Conservation (phyloP, 495 filamentous ascomycete genomes). For the Penicillium canariense region DNA sequence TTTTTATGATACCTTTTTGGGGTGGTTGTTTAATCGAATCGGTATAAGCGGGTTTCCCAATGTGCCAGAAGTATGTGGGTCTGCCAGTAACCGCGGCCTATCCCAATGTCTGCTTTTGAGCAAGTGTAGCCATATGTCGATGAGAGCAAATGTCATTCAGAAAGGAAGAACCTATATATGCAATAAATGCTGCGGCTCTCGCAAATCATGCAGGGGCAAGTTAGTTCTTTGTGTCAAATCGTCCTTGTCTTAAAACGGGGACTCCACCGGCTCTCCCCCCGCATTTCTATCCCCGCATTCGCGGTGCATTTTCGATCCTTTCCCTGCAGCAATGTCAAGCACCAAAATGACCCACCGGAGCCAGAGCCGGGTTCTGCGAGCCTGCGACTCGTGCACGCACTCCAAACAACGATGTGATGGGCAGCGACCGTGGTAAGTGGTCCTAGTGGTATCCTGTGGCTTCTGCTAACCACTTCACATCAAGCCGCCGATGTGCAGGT, state of each 20-base stretch:
- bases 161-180: not conserved
- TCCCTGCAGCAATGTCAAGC: not conserved
- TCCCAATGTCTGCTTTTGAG: not conserved
- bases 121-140: not conserved
- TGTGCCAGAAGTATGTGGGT: not conserved
- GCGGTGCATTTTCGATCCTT: constrained; percentile 3
- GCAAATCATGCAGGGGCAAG: not conserved
- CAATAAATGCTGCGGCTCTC: not conserved
- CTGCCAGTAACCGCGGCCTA: not conserved
- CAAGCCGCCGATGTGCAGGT: constrained; percentile 19
- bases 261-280: constrained; percentile 3
- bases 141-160: not conserved
- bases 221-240: not conserved
- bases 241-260: not conserved
- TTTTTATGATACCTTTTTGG: not conserved
- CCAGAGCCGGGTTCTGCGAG: constrained; percentile 14
- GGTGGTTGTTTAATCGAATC: not conserved
- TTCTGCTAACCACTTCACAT: not conserved
- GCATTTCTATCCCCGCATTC: constrained; percentile 14
- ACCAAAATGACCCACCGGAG: constrained; percentile 1
- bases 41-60: not conserved
- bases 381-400: constrained; percentile 18
- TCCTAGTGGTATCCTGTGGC: not conserved
- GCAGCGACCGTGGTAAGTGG: constrained; percentile 17
- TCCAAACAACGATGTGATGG: constrained; percentile 21